phyloP scores from a whole-genome alignment of 208 protist genomes.

The Trypanosoma congolense region DNA sequence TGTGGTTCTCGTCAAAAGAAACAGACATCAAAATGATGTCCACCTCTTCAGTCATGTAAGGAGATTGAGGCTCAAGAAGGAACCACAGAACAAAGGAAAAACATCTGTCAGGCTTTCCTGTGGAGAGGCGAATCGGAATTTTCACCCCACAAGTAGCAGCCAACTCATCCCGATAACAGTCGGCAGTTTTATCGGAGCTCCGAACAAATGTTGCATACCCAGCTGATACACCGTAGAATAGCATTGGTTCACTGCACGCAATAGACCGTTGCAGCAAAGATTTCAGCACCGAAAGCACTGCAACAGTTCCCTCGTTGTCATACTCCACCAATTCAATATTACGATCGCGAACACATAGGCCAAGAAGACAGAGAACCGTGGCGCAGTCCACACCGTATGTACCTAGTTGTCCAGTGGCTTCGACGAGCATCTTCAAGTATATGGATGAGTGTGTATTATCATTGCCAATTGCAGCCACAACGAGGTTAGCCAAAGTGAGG shows the following conservation, averaged over 20 bases:
- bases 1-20: conserved; percentile 17
- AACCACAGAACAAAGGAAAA: conserved; percentile 23
- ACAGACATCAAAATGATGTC: conserved; percentile 12
- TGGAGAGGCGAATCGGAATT: conserved; percentile 10
- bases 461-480: conserved; percentile 9
- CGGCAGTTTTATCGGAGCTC: neutral
- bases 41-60: neutral
- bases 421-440: conserved; percentile 15
- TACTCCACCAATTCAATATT: conserved; percentile 8
- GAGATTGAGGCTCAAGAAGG: conserved; percentile 11
- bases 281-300: conserved; percentile 6
- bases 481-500: conserved; percentile 10
- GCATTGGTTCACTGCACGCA: conserved; percentile 16
- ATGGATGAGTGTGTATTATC: neutral
- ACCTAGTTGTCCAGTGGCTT: conserved; percentile 6
- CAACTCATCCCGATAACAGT: conserved; percentile 3
- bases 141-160: conserved; percentile 14
- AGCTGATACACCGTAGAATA: conserved; percentile 16
- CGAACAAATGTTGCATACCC: conserved; percentile 7
- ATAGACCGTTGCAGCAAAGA: conserved; percentile 11
- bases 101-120: conserved; percentile 12
- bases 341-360: conserved; percentile 16
- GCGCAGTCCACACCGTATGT: conserved; percentile 8
- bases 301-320: conserved; percentile 1
- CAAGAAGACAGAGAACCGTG: conserved; percentile 14